These are phyloP conservation scores for Staphylotrichum longicolle DNA, from an alignment of 495 filamentous ascomycete species.

Conservation along the genomic window DNA sequence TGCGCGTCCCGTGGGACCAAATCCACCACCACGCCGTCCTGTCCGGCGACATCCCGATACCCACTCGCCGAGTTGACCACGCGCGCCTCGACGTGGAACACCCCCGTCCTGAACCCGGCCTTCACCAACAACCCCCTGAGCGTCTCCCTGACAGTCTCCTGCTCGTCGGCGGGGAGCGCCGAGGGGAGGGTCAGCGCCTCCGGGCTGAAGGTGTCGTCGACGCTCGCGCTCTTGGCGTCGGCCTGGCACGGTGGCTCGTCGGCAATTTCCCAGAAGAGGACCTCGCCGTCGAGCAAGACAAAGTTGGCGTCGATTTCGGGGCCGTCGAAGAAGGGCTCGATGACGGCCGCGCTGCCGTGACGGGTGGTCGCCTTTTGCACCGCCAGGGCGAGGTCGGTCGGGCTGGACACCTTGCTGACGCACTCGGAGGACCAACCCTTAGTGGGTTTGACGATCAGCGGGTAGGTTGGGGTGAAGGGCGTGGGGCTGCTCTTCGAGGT, in stretches of 20 bases:
- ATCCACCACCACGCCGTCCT: constrained; percentile 9
- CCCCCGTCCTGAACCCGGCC: constrained; percentile 37
- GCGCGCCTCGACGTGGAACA: constrained; percentile 35
- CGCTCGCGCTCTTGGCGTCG: constrained; percentile 32
- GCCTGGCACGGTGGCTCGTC: constrained; percentile 53
- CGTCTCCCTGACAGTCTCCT: constrained; percentile 29
- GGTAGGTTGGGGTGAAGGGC: constrained; percentile 23
- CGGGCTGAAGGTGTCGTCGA: constrained; percentile 35
- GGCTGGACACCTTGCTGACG: constrained; percentile 29
- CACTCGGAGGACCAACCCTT: constrained; percentile 37
- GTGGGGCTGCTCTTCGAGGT: background rate
- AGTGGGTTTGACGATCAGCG: constrained; percentile 35
- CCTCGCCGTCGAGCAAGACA: constrained; percentile 47
- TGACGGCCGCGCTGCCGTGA: constrained; percentile 32
- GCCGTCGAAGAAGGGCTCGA: constrained; percentile 39
- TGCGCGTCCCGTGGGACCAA: background rate
- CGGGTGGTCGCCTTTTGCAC: constrained; percentile 30
- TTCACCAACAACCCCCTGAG: constrained; percentile 35
- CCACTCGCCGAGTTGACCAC: constrained; percentile 37
- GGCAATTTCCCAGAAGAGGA: constrained; percentile 50
- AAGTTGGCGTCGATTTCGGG: constrained; percentile 57
- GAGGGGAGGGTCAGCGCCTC: constrained; percentile 44
- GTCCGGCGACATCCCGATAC: constrained; percentile 24
- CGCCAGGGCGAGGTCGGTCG: constrained; percentile 25
- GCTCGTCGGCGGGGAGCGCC: constrained; percentile 38